These are phyloP conservation scores for Aspergillus ruber DNA, from an alignment of 2,329 filamentous ascomycete genomes.

Conservation along the genomic window DNA sequence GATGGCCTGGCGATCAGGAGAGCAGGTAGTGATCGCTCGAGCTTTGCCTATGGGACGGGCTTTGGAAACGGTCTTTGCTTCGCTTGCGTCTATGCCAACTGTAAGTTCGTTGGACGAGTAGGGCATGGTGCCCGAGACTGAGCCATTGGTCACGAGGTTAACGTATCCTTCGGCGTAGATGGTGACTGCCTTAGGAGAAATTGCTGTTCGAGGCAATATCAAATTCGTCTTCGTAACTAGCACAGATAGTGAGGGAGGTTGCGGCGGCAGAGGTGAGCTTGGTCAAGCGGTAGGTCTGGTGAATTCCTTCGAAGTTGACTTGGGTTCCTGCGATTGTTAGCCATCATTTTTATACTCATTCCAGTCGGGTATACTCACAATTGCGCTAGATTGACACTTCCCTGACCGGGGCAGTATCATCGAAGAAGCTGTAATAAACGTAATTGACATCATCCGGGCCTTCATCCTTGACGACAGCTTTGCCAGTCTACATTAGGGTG, in stretches of 20 bases:
- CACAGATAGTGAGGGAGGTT: conserved; percentile 24
- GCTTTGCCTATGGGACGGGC: conserved; percentile 37
- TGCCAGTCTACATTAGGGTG: conserved; percentile 24
- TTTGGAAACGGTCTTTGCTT: conserved; percentile 47
- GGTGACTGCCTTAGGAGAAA: conserved; percentile 47
- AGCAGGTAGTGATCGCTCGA: conserved; percentile 52
- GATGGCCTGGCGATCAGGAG: conserved; percentile 39
- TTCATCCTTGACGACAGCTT: conserved; percentile 30
- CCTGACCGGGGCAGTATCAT: conserved; percentile 27
- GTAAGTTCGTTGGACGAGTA: conserved; percentile 56
- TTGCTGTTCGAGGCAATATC: conserved; percentile 35
- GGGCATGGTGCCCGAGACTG: conserved; percentile 49
- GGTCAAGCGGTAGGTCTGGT: conserved; percentile 18
- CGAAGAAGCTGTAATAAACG: conserved; percentile 32
- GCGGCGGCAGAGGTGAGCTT: conserved; percentile 23
- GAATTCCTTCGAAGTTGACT: conserved; percentile 28
- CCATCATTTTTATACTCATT: background rate
- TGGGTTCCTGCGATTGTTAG: conserved; percentile 17
- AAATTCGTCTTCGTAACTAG: conserved; percentile 25
- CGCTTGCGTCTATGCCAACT: conserved; percentile 51
- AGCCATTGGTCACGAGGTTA: conserved; percentile 47
- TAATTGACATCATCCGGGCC: conserved; percentile 27
- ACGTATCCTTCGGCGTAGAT: conserved; percentile 53
- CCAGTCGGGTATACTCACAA: conserved; percentile 11
- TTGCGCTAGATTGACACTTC: conserved; percentile 29